phyloP scores from a whole-genome alignment of 331 rosid genomes.

The Saraca asoca region DNA sequence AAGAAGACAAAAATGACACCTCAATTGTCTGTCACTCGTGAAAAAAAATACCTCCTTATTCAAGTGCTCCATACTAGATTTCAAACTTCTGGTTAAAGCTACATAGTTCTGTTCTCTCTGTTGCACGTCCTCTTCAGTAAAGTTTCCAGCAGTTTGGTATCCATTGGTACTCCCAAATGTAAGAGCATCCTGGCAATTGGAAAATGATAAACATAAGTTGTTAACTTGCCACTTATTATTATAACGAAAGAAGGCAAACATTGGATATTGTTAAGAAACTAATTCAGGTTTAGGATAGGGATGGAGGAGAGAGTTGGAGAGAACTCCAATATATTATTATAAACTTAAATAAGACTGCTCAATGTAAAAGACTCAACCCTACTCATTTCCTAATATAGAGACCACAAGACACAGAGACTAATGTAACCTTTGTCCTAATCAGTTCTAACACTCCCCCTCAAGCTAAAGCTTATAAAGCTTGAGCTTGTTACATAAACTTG shows the following conservation, averaged over 20 bases:
- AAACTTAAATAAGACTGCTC: no score
- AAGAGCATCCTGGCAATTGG: slow-evolving; percentile 57
- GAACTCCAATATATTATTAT: no score
- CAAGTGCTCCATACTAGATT: slow-evolving; percentile 76
- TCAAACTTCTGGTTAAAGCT: slow-evolving; percentile 63
- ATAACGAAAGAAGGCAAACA: neutral
- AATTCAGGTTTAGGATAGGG: no score
- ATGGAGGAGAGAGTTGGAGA: no score
- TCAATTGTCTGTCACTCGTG: neutral
- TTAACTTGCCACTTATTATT: slow-evolving; percentile 30
- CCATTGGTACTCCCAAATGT: slow-evolving; percentile 45
- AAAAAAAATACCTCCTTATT: slow-evolving; percentile 64
- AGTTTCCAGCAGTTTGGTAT: slow-evolving; percentile 38
- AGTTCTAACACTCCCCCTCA: no score
- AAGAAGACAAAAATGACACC: neutral
- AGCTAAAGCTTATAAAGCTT: no score
- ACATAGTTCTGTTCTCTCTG: slow-evolving; percentile 50
- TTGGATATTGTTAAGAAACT: no score
- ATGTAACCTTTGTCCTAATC: no score
- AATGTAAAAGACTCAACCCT: no score
- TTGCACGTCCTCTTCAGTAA: slow-evolving; percentile 46
- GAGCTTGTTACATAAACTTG: no score
- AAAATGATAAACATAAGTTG: slow-evolving; percentile 29
- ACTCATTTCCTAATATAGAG: no score
- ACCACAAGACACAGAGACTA: no score